Base-by-base conservation (phyloP, 495 filamentous ascomycete genomes). In the Paragyromitra xinjiangensis region DNA sequence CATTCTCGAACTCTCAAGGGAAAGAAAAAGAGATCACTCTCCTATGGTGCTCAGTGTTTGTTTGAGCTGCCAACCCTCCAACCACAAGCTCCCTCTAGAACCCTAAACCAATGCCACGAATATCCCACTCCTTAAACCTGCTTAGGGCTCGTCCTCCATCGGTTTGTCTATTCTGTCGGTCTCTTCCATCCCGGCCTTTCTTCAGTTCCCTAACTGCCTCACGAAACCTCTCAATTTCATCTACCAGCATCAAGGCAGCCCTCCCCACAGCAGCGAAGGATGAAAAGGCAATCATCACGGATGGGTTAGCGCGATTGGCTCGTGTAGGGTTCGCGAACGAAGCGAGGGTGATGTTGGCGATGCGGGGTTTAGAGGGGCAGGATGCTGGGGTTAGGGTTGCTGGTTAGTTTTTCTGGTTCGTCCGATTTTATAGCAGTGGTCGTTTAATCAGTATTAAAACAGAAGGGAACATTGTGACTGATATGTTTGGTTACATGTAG, bases 311-410 rank as follows among this genome's bases (percentile, higher is more conserved):
- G 0, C 45, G 51, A 51, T 40, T 80, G 19, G 78, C 55, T 11
- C 70, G 67, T 29, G 19, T 24, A 29, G 77, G 70, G 4, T 61
- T 69, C 12, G 78, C 53, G 8, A 40, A 55, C 3, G 77, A 80
- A 45, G 62, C 55, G 14, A 89, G 93, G 78, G 82, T 98, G 65
- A 90, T 93, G 80, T 87, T 98, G 78, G 95, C 94, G 19, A 83
- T 94, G 81, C 87, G 91, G 63, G 93, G 93, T 6, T 85, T 97
- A 75, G 89, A 92, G 78, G 88, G 92, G 75, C 85, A 88, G 51
- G 80, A 85, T 69, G 85, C 87, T 42, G 87, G 92, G n/a, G 88
- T 93, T 78, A 86, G 95, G 45, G 86, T 98, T 82, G 94, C 89
- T 76, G 84, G 87, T 90, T 64, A 61, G 85, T 85, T 63, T 34